Conservation (phyloP, 108 stramenopile species). For the Pseudonitzschia multiseries region DNA sequence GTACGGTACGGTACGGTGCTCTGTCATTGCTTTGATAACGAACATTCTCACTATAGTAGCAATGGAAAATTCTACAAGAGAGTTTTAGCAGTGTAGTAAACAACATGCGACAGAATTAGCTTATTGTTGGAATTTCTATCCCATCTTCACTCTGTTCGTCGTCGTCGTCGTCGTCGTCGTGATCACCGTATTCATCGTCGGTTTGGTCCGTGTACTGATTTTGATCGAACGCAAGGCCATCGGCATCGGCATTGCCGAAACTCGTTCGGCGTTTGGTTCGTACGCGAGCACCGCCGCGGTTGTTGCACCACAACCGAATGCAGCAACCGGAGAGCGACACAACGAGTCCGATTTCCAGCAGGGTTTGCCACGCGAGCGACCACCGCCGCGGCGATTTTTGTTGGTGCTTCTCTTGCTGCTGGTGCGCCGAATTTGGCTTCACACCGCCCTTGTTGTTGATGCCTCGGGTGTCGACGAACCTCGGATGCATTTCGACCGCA, state of each 20-base stretch:
- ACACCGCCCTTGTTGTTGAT: slow-evolving; percentile 27
- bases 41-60: too few species aligned
- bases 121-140: slow-evolving; percentile 16
- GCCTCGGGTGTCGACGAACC: slow-evolving; percentile 25
- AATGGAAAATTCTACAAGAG: background rate
- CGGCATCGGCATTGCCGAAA: slow-evolving; percentile 7
- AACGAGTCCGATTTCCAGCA: background rate
- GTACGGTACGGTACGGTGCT: too few species aligned
- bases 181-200: slow-evolving; percentile 3
- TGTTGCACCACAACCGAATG: slow-evolving; percentile 10
- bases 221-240: slow-evolving; percentile 29
- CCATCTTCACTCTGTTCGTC: slow-evolving; percentile 19
- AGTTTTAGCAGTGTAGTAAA: background rate
- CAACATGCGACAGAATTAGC: background rate
- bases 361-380: slow-evolving; percentile 9
- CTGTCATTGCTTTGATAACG: too few species aligned
- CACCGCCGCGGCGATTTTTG: background rate
- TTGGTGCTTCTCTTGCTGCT: too few species aligned
- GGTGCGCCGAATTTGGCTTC: slow-evolving; percentile 22
- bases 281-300: too few species aligned
- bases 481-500: slow-evolving; percentile 33
- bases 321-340: slow-evolving; percentile 14
- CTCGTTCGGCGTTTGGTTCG: background rate
- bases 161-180: slow-evolving; percentile 5
- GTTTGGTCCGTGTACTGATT: slow-evolving; percentile 24